Conservation (phyloP, 2,329 filamentous ascomycete species). For the Mycosphaerelloides madeirae region DNA sequence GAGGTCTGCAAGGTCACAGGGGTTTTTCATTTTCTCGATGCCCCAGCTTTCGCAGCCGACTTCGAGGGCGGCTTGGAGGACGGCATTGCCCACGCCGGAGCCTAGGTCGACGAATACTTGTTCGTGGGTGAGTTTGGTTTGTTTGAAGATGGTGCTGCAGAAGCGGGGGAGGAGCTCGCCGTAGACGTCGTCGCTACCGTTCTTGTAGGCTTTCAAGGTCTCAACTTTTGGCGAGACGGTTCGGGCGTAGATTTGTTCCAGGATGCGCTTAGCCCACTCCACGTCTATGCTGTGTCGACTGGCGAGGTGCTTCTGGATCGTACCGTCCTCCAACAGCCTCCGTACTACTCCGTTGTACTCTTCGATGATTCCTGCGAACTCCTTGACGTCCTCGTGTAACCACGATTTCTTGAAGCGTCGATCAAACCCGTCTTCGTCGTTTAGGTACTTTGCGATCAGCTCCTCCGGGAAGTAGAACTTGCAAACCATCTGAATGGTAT, state of each 20-base stretch:
- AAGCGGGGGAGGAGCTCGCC: constrained; percentile 86
- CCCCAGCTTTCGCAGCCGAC: constrained; percentile 93
- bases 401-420: constrained; percentile 72
- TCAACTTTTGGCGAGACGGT: constrained; percentile 88
- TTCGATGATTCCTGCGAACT: constrained; percentile 67
- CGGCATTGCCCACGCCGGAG: constrained; percentile 93
- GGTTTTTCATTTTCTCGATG: constrained; percentile 92
- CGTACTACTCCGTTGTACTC: constrained; percentile 73
- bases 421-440: constrained; percentile 68
- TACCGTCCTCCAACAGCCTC: constrained; percentile 62
- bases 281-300: constrained; percentile 65
- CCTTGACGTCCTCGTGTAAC: constrained; percentile 57
- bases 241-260: constrained; percentile 79
- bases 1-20: constrained; percentile 72
- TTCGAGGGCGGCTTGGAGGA: constrained; percentile 87
- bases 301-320: constrained; percentile 67
- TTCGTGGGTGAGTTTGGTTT: constrained; percentile 71
- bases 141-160: constrained; percentile 72
- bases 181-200: constrained; percentile 89
- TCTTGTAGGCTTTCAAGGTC: constrained; percentile 76
- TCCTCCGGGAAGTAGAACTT: constrained; percentile 72
- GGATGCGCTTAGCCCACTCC: constrained; percentile 62
- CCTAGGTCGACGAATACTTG: constrained; percentile 92
- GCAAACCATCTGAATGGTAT: constrained; percentile 55
- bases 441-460: constrained; percentile 62